Percentiles rank a stretch among this genome's conserved stretches.
phyloP scores from a whole-genome alignment of 352 stramenopile species.

The Poterioochromonas sp. region DNA sequence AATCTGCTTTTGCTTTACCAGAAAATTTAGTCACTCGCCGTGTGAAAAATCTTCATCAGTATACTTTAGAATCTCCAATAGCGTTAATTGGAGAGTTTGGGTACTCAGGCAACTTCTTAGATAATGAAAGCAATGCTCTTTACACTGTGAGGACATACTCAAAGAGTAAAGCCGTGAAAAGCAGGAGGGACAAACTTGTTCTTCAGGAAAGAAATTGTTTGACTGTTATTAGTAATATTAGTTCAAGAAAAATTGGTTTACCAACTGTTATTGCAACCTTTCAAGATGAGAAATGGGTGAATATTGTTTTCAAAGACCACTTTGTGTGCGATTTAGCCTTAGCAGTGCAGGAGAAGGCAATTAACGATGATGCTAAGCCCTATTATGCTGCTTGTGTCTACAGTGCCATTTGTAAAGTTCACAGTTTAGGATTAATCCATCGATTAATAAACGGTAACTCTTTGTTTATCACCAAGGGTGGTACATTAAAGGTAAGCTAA shows the following conservation, averaged over 20 bases:
- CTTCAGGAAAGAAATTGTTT: slow-evolving; percentile 34
- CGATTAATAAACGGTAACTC: slow-evolving; percentile 41
- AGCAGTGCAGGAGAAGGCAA: slow-evolving; percentile 33
- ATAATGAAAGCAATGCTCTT: not conserved
- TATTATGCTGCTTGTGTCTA: slow-evolving; percentile 46
- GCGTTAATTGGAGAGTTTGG: slow-evolving; percentile 2
- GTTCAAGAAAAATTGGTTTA: slow-evolving; percentile 53
- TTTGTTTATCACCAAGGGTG: slow-evolving; percentile 27
- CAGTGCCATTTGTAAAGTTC: slow-evolving; percentile 37
- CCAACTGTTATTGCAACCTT: slow-evolving; percentile 73
- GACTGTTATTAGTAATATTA: not conserved
- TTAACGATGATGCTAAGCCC: slow-evolving; percentile 36
- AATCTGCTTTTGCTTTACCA: not conserved
- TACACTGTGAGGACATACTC: not conserved
- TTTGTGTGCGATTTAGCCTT: slow-evolving; percentile 38
- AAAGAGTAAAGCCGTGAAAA: not conserved
- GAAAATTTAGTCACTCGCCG: slow-evolving; percentile 26
- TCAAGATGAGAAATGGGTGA: slow-evolving; percentile 66
- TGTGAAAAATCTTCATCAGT: not conserved
- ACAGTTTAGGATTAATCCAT: slow-evolving; percentile 45
- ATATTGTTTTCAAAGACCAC: slow-evolving; percentile 52
- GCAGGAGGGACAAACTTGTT: slow-evolving; percentile 1
- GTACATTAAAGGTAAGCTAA: slow-evolving; percentile 27
- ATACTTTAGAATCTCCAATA: not conserved
- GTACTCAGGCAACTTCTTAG: slow-evolving; percentile 5